These are phyloP conservation scores for Selaginella tamariscina DNA, from an alignment of 75 land plant genomes.

Conservation along the genomic window DNA sequence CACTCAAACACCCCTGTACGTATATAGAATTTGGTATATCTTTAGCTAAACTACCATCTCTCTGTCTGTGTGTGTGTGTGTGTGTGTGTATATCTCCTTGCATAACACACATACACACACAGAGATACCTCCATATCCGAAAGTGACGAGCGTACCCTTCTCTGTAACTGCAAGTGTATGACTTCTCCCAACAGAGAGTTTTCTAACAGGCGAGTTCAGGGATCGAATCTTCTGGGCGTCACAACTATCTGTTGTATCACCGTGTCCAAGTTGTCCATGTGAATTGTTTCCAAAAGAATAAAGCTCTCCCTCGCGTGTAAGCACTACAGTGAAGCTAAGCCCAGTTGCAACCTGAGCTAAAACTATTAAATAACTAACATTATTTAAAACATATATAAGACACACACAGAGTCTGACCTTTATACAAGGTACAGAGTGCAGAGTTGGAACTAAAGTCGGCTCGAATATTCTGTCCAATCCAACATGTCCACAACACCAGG, in stretches of 20 bases:
- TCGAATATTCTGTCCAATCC: slow-evolving; percentile 42
- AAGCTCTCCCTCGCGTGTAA: slow-evolving; percentile 58
- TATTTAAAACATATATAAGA: not conserved
- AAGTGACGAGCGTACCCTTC: slow-evolving; percentile 59
- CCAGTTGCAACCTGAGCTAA: slow-evolving; percentile 71
- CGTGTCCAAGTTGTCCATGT: slow-evolving; percentile 92
- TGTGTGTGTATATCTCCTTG: no score
- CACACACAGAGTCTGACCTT: slow-evolving; percentile 34
- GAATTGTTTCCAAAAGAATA: slow-evolving; percentile 69
- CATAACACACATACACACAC: no score
- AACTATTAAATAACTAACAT: not conserved
- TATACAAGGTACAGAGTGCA: slow-evolving; percentile 51
- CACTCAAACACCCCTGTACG: no score
- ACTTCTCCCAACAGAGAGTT: slow-evolving; percentile 65
- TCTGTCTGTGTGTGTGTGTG: no score
- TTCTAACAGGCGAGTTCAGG: slow-evolving; percentile 38
- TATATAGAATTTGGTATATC: no score
- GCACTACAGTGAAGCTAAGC: slow-evolving; percentile 57
- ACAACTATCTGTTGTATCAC: slow-evolving; percentile 48
- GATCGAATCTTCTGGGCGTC: slow-evolving; percentile 37
- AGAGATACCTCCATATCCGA: slow-evolving; percentile 76
- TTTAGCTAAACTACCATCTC: no score
- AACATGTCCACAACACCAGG: slow-evolving; percentile 82
- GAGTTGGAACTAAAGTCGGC: slow-evolving; percentile 53
- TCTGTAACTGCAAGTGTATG: slow-evolving; percentile 56